A percentile compares a stretch with the other conserved stretches of the same genome.
Evolutionary conservation across 2,329 filamentous ascomycete genomes (phyloP).

Genomic region (Claviceps fusiformis): DNA sequence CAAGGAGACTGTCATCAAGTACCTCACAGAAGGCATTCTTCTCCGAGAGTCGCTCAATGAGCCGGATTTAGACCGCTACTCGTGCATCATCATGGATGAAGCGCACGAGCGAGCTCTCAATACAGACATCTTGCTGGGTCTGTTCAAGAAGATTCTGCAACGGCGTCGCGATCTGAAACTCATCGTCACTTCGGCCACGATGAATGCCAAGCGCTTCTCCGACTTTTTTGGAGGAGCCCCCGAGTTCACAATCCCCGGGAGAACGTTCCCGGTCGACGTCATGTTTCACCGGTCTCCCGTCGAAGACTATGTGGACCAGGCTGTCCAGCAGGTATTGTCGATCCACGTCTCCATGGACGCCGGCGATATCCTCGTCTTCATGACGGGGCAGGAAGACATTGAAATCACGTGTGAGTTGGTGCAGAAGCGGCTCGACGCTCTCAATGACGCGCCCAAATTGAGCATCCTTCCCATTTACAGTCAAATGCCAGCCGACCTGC

Average conservation of each 20-base stretch:
- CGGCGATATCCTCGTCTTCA: constrained; percentile 94
- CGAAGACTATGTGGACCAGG: constrained; percentile 94
- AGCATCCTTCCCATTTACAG: constrained; percentile 96
- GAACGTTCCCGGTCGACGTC: constrained; percentile 93
- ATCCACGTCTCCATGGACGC: constrained; percentile 91
- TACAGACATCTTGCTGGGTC: constrained; percentile 91
- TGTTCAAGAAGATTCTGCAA: constrained; percentile 94
- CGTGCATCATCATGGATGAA: constrained; percentile 99
- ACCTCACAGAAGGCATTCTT: constrained; percentile 96
- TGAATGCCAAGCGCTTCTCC: constrained; percentile 94
- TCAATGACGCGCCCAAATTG: constrained; percentile 90
- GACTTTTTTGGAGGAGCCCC: constrained; percentile 93
- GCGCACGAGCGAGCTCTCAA: constrained; percentile 94
- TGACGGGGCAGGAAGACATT: constrained; percentile 98
- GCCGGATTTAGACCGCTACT: constrained; percentile 86
- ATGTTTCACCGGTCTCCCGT: constrained; percentile 91
- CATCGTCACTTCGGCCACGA: constrained; percentile 95
- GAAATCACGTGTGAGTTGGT: constrained; percentile 91
- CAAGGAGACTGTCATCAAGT: constrained; percentile 91
- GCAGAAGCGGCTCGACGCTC: constrained; percentile 69
- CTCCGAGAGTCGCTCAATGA: constrained; percentile 88
- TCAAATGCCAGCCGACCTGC: constrained; percentile 96
- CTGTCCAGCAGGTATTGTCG: constrained; percentile 86
- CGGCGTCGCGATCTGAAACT: constrained; percentile 83
- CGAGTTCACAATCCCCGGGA: constrained; percentile 89